Percentiles rank a stretch among this genome's conserved stretches.
phyloP scores from a whole-genome alignment of 2,329 filamentous ascomycete species.

The Pseudogymnoascus pannorum region DNA sequence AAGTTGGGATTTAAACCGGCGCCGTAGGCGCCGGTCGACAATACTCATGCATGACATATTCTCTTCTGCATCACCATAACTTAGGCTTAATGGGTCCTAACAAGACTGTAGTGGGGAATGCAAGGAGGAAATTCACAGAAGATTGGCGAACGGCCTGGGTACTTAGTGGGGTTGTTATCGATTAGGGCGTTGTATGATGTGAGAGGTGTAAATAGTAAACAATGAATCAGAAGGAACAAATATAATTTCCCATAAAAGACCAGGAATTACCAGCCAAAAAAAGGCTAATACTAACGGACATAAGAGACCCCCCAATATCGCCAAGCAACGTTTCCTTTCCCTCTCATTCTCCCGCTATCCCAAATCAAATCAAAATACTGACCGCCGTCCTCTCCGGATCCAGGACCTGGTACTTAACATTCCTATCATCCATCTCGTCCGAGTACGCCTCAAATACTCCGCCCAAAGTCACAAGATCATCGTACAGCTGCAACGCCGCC shows the following conservation, averaged over 20 bases:
- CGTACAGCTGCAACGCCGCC: not conserved
- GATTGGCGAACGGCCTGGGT: not conserved
- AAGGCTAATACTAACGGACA: too few species aligned
- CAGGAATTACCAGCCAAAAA: too few species aligned
- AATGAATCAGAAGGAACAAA: not conserved
- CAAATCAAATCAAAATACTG: slow-evolving; percentile 27
- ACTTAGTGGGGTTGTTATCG: not conserved
- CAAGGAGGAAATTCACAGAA: not conserved
- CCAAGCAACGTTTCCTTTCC: not conserved
- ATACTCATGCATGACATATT: too few species aligned
- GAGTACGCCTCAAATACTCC: slow-evolving; percentile 28
- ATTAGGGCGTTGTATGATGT: not conserved
- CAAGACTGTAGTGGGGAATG: not conserved
- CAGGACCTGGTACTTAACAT: slow-evolving; percentile 34
- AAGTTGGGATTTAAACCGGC: too few species aligned
- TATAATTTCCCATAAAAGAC: not conserved
- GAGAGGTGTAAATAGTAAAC: not conserved
- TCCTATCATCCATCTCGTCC: slow-evolving; percentile 28
- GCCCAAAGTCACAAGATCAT: not conserved
- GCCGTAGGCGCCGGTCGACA: too few species aligned
- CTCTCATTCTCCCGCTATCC: not conserved
- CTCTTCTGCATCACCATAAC: too few species aligned
- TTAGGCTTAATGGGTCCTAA: too few species aligned
- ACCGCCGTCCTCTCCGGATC: slow-evolving; percentile 33
- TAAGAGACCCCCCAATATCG: not conserved